Percentiles rank a stretch among this genome's conserved stretches.
Evolutionary conservation across 345 rosid species (phyloP).

Genomic region (Pistacia atlantica): DNA sequence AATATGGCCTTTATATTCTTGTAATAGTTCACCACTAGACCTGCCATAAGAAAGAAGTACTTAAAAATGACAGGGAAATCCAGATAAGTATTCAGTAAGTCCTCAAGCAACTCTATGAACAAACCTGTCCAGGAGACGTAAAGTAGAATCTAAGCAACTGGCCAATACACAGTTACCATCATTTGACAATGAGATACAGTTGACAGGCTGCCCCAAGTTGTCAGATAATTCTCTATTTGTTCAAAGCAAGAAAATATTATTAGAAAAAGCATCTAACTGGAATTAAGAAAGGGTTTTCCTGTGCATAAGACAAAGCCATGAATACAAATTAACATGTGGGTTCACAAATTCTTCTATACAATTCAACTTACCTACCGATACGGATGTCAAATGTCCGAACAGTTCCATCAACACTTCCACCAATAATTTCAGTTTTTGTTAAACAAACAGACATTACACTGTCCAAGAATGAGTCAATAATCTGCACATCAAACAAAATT

Average conservation of each 20-base stretch:
- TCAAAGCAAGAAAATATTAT: constrained; percentile 5
- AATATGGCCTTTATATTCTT: constrained; percentile 89
- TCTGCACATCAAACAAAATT: constrained; percentile 39
- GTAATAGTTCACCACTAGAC: constrained; percentile 80
- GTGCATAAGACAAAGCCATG: neutral
- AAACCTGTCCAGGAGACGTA: constrained; percentile 87
- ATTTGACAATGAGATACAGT: constrained; percentile 91
- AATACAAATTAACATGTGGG: neutral
- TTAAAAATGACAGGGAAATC: constrained; percentile 4
- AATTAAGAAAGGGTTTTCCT: neutral
- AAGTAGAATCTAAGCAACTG: constrained; percentile 84
- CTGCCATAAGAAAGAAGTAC: constrained; percentile 41
- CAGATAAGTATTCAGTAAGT: neutral
- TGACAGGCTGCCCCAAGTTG: constrained; percentile 89
- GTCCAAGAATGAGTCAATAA: constrained; percentile 78
- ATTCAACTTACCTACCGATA: constrained; percentile 70
- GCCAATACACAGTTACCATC: constrained; percentile 90
- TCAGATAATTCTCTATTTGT: constrained; percentile 76
- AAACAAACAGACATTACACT: constrained; percentile 95
- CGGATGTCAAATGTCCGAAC: constrained; percentile 97
- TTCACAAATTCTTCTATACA: neutral
- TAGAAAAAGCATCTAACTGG: neutral
- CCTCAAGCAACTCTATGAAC: neutral
- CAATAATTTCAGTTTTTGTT: constrained; percentile 89
- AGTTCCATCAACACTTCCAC: constrained; percentile 98